Conservation (phyloP, 495 filamentous ascomycete genomes). For the Penicillium pancosmium region DNA sequence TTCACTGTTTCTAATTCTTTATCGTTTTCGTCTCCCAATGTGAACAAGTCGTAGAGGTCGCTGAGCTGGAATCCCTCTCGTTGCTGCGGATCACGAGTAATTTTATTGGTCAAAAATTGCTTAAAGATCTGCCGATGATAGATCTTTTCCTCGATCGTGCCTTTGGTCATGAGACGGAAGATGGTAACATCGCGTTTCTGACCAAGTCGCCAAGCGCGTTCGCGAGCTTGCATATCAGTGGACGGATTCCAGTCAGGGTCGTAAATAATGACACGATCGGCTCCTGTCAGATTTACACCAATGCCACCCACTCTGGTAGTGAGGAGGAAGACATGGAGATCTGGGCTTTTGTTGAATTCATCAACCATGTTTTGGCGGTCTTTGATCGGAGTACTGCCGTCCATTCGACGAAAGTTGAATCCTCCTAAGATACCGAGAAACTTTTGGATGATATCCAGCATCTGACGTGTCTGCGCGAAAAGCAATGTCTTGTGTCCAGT, state of each 20-base stretch:
- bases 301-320: conserved; percentile 95
- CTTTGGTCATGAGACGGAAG: conserved; percentile 93
- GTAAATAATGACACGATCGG: conserved; percentile 94
- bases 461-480: conserved; percentile 88
- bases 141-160: conserved; percentile 98
- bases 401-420: conserved; percentile 87
- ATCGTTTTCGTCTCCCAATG: conserved; percentile 68
- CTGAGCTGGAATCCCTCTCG: conserved; percentile 80
- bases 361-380: conserved; percentile 83
- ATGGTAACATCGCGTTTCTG: conserved; percentile 94
- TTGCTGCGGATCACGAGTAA: conserved; percentile 88
- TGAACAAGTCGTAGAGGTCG: conserved; percentile 90
- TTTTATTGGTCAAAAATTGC: conserved; percentile 93
- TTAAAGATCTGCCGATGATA: conserved; percentile 98
- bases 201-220: conserved; percentile 92
- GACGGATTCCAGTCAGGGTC: conserved; percentile 99
- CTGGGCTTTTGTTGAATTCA: conserved; percentile 80
- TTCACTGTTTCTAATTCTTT: conserved; percentile 78
- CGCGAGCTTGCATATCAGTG: conserved; percentile 91
- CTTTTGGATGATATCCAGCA: conserved; percentile 89
- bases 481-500: conserved; percentile 88
- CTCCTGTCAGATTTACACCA: conserved; percentile 91
- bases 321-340: conserved; percentile 85
- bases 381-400: conserved; percentile 83
- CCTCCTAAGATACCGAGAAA: conserved; percentile 67